Base-by-base conservation (phyloP, 768 basidiomycete genomes). In the Sarcodon aspratus region DNA sequence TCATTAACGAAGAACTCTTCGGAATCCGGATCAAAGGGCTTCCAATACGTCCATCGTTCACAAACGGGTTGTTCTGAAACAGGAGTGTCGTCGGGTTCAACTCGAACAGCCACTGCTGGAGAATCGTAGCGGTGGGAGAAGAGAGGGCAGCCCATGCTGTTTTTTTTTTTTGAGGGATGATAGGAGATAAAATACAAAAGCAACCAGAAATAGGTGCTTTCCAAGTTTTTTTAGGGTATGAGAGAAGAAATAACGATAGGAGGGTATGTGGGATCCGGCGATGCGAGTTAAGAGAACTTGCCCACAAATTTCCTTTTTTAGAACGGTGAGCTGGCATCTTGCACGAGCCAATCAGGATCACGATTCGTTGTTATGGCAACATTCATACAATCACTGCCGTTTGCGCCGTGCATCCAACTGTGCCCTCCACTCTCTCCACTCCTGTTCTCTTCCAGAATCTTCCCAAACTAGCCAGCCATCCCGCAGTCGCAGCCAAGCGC, bases 401-500 rank as follows among this genome's bases (percentile, higher is more conserved):
- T 27, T 27, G 21, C 5, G 21, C 21, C 5, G 21, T 5, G 3
- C 21, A 27, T 27, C 74, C 74, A 81, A 84, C 56, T 71, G 68
- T 13, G 55, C 55, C 52, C 74, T 73, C 88, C 88, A 92, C 27
- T 63, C 61, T 50, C 62, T 57, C 83, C 85, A 92, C 53, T 86
- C 85, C 17, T 57, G 66, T 59, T 85, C 85, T 21, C 75, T 71
- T 3, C 88, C 88, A n/a, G 82, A 82, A 60, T 92, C 88, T 3
- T 68, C 56, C 82, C 85, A 92, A 1, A 89, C 67, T 9, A 70
- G 74, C 89, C 89, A 92, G 6, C 89, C 85, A 58, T 92, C 88
- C 44, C 85, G 73, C 38, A 92, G 66, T 44, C 79, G 75, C 33
- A 85, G 60, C 85, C 85, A 91, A 0, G 61, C 66, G 6, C 71